These are phyloP conservation scores for Suhomyces canberraensis DNA, from an alignment of 805 yeast species.

Conservation along the genomic window DNA sequence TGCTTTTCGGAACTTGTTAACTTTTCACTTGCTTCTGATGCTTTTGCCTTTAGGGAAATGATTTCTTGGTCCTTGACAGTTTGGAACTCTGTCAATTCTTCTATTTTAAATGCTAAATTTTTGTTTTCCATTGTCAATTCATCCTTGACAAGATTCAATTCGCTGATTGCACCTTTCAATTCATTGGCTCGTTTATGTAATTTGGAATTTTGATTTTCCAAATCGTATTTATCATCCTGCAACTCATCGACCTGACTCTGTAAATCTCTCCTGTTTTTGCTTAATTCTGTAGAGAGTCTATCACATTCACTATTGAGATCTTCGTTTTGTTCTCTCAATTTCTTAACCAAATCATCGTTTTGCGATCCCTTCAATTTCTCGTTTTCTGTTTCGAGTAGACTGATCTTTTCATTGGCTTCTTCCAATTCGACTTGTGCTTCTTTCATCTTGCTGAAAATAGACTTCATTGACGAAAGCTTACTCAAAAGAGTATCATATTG, in stretches of 20 bases:
- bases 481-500: constrained; percentile 62
- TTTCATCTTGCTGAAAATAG: constrained; percentile 69
- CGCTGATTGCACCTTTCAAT: constrained; percentile 38
- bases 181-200: constrained; percentile 40
- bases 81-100: constrained; percentile 44
- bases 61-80: constrained; percentile 18
- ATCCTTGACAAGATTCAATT: constrained; percentile 36
- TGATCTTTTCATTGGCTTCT: constrained; percentile 42
- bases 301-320: constrained; percentile 56
- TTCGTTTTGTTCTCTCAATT: constrained; percentile 20
- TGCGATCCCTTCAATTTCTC: constrained; percentile 8
- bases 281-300: constrained; percentile 40
- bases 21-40: neutral
- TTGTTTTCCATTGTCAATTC: constrained; percentile 39
- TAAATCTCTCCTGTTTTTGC: constrained; percentile 34
- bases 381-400: constrained; percentile 21
- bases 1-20: neutral
- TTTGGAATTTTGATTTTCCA: constrained; percentile 38
- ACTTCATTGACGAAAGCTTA: constrained; percentile 69
- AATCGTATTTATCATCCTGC: constrained; percentile 38
- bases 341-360: neutral
- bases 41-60: neutral
- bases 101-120: constrained; percentile 39
- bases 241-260: constrained; percentile 32
- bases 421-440: constrained; percentile 64